A percentile compares a stretch with the other conserved stretches of the same genome.
These are phyloP conservation scores for Cerioporus squamosus DNA, from an alignment of 1,284 basidiomycete genomes.

Conservation along the genomic window DNA sequence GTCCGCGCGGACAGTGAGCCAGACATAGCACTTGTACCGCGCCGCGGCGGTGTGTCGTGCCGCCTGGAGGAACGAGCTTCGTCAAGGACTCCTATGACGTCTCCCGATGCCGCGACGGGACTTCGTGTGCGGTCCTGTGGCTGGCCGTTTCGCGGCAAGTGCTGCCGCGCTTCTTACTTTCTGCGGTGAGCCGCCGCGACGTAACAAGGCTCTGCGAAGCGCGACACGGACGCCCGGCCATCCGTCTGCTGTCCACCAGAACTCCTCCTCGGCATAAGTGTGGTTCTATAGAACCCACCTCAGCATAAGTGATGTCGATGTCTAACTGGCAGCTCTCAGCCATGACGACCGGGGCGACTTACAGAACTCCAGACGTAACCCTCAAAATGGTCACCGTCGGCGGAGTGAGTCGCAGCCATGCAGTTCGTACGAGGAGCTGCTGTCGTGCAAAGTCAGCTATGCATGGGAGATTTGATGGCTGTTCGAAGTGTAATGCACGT, in stretches of 20 bases:
- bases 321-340: neutral
- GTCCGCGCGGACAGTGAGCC: too few species aligned
- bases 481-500: constrained; percentile 6
- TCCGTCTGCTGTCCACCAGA: constrained; percentile 1
- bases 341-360: too few species aligned
- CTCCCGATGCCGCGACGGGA: neutral
- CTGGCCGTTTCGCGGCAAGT: neutral
- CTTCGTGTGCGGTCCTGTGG: constrained; percentile 7
- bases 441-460: neutral
- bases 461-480: neutral
- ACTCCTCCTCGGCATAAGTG: constrained; percentile 3
- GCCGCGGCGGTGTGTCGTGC: too few species aligned
- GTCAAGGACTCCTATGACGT: neutral
- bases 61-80: neutral
- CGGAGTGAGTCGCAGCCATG: neutral
- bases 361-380: neutral
- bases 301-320: neutral
- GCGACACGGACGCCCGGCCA: constrained; percentile 10
- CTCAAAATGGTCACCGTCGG: too few species aligned
- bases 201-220: constrained; percentile 16
- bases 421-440: neutral
- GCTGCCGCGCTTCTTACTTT: constrained; percentile 13
- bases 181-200: constrained; percentile 12
- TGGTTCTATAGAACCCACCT: neutral
- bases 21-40: too few species aligned